These are phyloP conservation scores for Suillus plorans DNA, from an alignment of 768 basidiomycete genomes.

Conservation along the genomic window DNA sequence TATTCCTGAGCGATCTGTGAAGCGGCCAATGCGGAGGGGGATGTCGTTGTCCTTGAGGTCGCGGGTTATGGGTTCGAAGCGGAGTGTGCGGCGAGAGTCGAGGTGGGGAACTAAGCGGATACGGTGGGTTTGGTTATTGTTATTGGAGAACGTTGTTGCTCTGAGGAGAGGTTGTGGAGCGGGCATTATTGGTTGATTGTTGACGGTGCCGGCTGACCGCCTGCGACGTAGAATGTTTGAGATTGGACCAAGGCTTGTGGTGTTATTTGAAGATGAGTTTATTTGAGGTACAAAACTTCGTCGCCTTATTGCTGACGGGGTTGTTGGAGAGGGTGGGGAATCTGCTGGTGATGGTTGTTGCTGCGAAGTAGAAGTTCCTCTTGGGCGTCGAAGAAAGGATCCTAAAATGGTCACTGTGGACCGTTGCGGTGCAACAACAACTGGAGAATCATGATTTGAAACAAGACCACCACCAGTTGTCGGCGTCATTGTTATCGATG, in stretches of 20 bases:
- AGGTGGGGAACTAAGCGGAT: conserved; percentile 96
- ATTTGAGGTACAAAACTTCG: conserved; percentile 38
- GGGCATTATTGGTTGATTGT: conserved; percentile 20
- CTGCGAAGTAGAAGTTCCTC: conserved; percentile 66
- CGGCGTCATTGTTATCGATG: background rate
- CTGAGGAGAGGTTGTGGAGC: conserved; percentile 13
- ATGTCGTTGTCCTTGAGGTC: conserved; percentile 73
- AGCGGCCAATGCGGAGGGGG: conserved; percentile 86
- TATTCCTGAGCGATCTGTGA: conserved; percentile 60
- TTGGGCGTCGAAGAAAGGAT: conserved; percentile 68
- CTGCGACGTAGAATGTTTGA: conserved; percentile 62
- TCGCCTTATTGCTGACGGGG: conserved; percentile 33
- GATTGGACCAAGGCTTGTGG: conserved; percentile 31
- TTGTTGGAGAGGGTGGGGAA: conserved; percentile 39
- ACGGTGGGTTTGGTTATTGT: conserved; percentile 50
- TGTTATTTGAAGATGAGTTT: conserved; percentile 34
- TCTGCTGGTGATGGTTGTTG: conserved; percentile 23
- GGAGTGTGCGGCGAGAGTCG: conserved; percentile 86
- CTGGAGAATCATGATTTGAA: conserved; percentile 26
- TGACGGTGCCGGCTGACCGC: conserved; percentile 60
- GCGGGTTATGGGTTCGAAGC: conserved; percentile 90
- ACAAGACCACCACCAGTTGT: background rate
- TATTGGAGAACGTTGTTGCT: conserved; percentile 14
- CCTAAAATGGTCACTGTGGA: conserved; percentile 50
- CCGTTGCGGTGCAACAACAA: conserved; percentile 35